These are phyloP conservation scores for Fusarium protoensiforme DNA, from an alignment of 2,329 filamentous ascomycete genomes.

Conservation along the genomic window DNA sequence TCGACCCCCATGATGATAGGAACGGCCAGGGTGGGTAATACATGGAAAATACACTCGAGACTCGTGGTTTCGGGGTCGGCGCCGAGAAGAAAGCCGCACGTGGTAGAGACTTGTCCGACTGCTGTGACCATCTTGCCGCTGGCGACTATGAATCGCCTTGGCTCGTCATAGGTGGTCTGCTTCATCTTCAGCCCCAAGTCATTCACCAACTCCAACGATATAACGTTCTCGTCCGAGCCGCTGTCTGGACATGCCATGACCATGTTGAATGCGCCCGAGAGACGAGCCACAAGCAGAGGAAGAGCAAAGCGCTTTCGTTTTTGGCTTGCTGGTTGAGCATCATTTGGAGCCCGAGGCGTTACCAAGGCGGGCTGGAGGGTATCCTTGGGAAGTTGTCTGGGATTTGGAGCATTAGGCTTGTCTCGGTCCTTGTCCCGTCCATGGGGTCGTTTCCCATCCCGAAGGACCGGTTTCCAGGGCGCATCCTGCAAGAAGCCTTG, in stretches of 20 bases:
- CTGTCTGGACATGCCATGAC: constrained; percentile 4
- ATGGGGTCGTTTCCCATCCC: background rate
- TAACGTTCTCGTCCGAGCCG: constrained; percentile 11
- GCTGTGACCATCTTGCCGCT: background rate
- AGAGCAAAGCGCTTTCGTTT: background rate
- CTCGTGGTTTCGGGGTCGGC: background rate
- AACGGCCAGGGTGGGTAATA: constrained; percentile 2
- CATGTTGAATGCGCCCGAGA: accelerated
- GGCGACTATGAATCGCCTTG: background rate
- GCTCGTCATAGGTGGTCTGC: background rate
- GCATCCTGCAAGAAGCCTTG: background rate
- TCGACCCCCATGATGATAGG: constrained; percentile 1
- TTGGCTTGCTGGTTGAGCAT: too few relatives aligned
- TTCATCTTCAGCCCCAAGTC: background rate
- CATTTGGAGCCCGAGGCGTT: too few relatives aligned
- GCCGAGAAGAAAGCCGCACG: background rate
- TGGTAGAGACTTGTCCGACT: background rate
- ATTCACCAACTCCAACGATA: background rate
- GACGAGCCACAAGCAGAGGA: background rate
- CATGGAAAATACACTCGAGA: background rate
- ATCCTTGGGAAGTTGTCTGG: too few relatives aligned
- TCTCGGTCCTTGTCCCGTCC: background rate
- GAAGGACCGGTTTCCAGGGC: background rate
- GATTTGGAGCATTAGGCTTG: too few relatives aligned
- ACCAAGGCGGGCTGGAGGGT: too few relatives aligned